These are phyloP conservation scores for Candida jianshihensis DNA, from an alignment of 805 yeast species.

Conservation along the genomic window DNA sequence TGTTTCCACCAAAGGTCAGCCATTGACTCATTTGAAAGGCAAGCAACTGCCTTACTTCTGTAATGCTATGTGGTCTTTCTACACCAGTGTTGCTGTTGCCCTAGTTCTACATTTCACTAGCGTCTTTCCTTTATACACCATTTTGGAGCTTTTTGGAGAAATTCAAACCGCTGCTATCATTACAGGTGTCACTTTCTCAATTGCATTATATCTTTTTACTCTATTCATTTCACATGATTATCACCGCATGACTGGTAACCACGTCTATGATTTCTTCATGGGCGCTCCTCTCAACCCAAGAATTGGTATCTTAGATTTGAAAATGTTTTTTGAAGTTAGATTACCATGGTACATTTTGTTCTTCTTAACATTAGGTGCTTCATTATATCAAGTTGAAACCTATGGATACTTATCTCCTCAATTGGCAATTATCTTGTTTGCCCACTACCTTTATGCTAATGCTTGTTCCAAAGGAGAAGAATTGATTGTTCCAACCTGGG, in stretches of 20 bases:
- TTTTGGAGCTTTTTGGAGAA: conserved; percentile 80
- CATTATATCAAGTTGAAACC: conserved; percentile 69
- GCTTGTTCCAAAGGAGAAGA: conserved; percentile 98
- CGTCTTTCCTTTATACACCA: conserved; percentile 62
- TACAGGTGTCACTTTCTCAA: conserved; percentile 64
- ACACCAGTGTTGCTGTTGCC: conserved; percentile 53
- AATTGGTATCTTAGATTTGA: conserved; percentile 84
- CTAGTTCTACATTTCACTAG: conserved; percentile 66
- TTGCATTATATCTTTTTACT: conserved; percentile 65
- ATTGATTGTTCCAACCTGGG: conserved; percentile 96
- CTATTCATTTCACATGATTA: conserved; percentile 62
- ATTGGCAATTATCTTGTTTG: conserved; percentile 63
- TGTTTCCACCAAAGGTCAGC: conserved; percentile 91
- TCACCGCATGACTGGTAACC: conserved; percentile 88
- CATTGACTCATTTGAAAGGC: conserved; percentile 72
- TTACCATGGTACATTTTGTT: conserved; percentile 92
- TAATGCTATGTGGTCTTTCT: conserved; percentile 84
- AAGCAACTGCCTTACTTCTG: conserved; percentile 87
- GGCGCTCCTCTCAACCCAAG: conserved; percentile 98
- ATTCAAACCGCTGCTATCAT: conserved; percentile 89
- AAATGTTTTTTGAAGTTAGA: conserved; percentile 97
- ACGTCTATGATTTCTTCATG: conserved; percentile 87
- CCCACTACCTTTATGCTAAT: conserved; percentile 92
- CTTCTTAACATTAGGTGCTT: conserved; percentile 68
- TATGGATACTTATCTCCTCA: conserved; percentile 80